Base-by-base conservation (phyloP, 768 basidiomycete species). In the Lactarius hatsudake region DNA sequence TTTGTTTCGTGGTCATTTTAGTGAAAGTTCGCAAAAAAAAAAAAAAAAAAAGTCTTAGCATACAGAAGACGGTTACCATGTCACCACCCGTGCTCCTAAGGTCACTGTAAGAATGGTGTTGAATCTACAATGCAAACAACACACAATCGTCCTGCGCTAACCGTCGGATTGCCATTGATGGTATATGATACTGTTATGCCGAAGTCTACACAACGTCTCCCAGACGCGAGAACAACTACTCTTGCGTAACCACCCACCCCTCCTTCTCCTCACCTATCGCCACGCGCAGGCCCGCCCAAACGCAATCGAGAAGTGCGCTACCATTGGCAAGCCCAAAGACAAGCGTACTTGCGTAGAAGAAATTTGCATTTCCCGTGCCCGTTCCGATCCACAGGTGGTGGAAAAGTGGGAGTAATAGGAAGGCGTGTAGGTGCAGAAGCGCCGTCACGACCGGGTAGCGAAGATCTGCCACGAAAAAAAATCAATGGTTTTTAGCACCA, bases 291-390 rank as follows among this genome's bases (percentile, higher is more conserved):
- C 90, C 90, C 0, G 94, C 92, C 82, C 89, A 92, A 34, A 93
- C 79, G 34, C 86, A 86, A 74, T 97, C 96, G 2, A 94, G 80
- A 15, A 95, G 73, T 20, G 89, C 89, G n/a, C 90, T 84, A 0
- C 93, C 94, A 70, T 92, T 90, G 3, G 88, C 90, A 70, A 94
- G 83, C 0, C 94, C 95, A 76, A 95, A 94, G 18, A 99, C 96
- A 67, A 98, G 81, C 2, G 95, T 98, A 4, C 90, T 88, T 0
- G 97, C 97, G 73, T 98, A 99, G 79, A 93, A 98, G 78, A 99
- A 99, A 76, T 98, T 98, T 56, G 96, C 95, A 73, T 99, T 98
- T 2, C 94, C 97, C 6, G 94, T 92, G 1, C 94, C 95, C 64
- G 94, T 90, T 10, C 81, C 82, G 7, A 98, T 84, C 96, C 97